These are phyloP conservation scores for Botrytis pseudocinerea DNA, from an alignment of 2,329 filamentous ascomycete genomes.

Conservation along the genomic window DNA sequence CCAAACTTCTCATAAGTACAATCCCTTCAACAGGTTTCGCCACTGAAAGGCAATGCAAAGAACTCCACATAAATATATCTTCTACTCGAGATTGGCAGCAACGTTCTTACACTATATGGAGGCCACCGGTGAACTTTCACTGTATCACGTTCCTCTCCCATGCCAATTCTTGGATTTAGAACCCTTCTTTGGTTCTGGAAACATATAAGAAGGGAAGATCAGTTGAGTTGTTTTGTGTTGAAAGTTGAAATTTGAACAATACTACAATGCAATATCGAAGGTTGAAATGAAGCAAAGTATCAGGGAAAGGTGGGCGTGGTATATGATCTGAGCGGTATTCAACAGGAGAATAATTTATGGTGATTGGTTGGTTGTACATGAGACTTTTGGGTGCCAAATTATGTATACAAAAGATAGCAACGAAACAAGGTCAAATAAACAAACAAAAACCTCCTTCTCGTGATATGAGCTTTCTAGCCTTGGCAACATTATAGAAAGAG, in stretches of 20 bases:
- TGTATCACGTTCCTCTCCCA: not conserved
- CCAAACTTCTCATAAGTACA: not conserved
- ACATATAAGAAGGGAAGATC: not conserved
- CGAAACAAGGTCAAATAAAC: not conserved
- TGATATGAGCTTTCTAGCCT: too few relatives aligned
- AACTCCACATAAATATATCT: not conserved
- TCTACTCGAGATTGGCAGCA: not conserved
- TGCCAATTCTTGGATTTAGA: not conserved
- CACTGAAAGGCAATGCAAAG: not conserved
- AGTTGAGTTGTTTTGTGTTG: not conserved
- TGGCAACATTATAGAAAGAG: too few relatives aligned
- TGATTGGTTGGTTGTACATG: not conserved
- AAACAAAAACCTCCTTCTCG: not conserved
- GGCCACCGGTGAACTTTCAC: too few relatives aligned
- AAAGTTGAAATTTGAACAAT: not conserved
- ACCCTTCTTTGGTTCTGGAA: not conserved
- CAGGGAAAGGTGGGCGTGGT: not conserved
- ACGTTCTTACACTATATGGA: not conserved
- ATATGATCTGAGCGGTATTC: not conserved
- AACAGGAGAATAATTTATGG: not conserved
- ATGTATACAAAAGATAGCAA: not conserved
- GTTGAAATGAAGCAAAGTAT: not conserved
- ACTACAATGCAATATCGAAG: not conserved
- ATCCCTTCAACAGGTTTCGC: too few relatives aligned
- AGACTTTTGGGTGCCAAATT: not conserved